Base-by-base conservation (phyloP, 192 early-diverging fungal genomes). In the Lobulomyces angularis region DNA sequence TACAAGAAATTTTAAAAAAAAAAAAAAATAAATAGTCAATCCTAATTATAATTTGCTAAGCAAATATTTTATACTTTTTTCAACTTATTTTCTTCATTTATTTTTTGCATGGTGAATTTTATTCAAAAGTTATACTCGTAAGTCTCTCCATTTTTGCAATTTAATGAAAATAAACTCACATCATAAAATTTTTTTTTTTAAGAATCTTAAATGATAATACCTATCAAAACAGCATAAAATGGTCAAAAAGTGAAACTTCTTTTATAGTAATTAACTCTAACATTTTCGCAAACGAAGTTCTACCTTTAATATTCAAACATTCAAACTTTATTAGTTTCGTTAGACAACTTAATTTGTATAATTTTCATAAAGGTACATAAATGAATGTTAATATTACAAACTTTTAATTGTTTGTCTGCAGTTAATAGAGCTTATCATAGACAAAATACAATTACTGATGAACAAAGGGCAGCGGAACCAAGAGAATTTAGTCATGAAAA, bases 361-460 rank as follows among this genome's bases (percentile, higher is more conserved):
- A 82, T 11, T 92, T 92, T 45, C 86, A 88, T 58, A 92, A 92
- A 36, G n/a, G n/a, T n/a, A n/a, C n/a, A n/a, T n/a, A n/a, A n/a
- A n/a, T n/a, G n/a, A n/a, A n/a, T n/a, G n/a, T n/a, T n/a, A n/a
- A n/a, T n/a, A n/a, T n/a, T n/a, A n/a, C n/a, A n/a, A n/a, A n/a
- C n/a, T n/a, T n/a, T n/a, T n/a, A n/a, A n/a, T n/a, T n/a, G n/a
- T n/a, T n/a, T n/a, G n/a, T n/a, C n/a, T n/a, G n/a, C n/a, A n/a
- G 74, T 85, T 12, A 58, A 58, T 35, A 50, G 56, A 2, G 40
- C 46, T 31, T 58, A 58, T 38, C 56, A 58, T 29, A 50, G 56
- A 29, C 43, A 57, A 35, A 51, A 39, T 30, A 11, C 40, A 0
- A 40, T 24, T 28, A 16, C 12, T 16, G 18, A n/a, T 7, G 52